Conservation (phyloP, 192 early-diverging fungal species). For the Dissophora ornata region DNA sequence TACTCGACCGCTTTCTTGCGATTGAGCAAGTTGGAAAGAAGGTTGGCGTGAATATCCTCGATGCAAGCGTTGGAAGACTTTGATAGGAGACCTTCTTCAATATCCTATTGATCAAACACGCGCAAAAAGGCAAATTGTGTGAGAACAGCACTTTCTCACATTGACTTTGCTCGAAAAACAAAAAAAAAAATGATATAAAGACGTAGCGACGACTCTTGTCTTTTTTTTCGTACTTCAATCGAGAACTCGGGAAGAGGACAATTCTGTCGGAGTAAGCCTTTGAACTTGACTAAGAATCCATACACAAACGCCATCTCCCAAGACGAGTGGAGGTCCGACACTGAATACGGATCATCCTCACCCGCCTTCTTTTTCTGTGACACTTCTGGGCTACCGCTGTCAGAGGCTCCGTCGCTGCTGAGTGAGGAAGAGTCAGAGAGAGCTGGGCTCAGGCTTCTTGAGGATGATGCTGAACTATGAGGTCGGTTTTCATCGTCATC, state of each 20-base stretch:
- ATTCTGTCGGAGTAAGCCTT: constrained; percentile 22
- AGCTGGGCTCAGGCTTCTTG: constrained; percentile 30
- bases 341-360: constrained; percentile 7
- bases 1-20: constrained; percentile 53
- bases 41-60: constrained; percentile 41
- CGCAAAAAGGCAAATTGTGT: too few relatives aligned
- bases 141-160: background rate
- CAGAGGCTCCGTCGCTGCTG: constrained; percentile 6
- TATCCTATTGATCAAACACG: constrained; percentile 12
- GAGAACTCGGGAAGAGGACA: constrained; percentile 39
- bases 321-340: constrained; percentile 1
- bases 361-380: constrained; percentile 1
- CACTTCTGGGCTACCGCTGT: background rate
- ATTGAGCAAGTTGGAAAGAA: constrained; percentile 49
- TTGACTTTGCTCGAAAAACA: background rate
- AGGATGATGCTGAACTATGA: constrained; percentile 3
- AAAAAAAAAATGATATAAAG: background rate
- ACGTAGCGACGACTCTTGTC: background rate
- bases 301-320: constrained; percentile 36
- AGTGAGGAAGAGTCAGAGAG: constrained; percentile 28
- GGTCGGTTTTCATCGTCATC: background rate
- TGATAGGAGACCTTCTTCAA: constrained; percentile 35
- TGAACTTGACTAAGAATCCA: constrained; percentile 44
- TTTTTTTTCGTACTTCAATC: constrained; percentile 29
- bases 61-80: constrained; percentile 26